Evolutionary conservation across 768 basidiomycete genomes (phyloP), one percentile per base, ranked within the genome.

Genomic region (Boletus sensibilis): DNA sequence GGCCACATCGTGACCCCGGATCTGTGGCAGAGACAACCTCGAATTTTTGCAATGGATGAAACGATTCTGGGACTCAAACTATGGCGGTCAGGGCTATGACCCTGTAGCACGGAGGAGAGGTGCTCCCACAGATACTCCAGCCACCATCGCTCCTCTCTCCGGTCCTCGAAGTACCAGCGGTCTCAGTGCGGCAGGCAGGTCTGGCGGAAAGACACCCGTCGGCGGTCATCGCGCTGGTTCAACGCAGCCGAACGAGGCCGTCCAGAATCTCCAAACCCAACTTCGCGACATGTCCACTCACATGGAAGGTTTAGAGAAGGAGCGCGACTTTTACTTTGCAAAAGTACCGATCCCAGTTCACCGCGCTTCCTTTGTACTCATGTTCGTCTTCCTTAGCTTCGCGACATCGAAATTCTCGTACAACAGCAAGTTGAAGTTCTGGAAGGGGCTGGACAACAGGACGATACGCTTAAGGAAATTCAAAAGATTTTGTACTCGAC

Each of bases 1-100:
- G 23, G 14, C 23, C 44, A 18, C 38, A 43, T 57, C 57, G 59
- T 73, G 54, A 66, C 53, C 18, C 18, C 20, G 23, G 46, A 48
- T 49, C 56, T 51, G 27, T 49, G 33, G 46, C 65, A 92, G 91
- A 74, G 97, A 98, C 74, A 99, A 99, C 73, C 87, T 99, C 63
- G 97, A 99, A 69, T 98, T 99, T 77, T 73, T 95, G 54, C 97
- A 99, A 74, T 99, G 96, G 96, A 82, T 92, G 66, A 94, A 94
- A 69, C 88, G 89, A 23, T 98, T 88, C 74, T 98, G 97, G 96
- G 94, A 98, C 65, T 74, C 83, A 27, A 93, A 95, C 78, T 94
- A 86, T 69, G 84, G 86, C 18, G 96, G 94, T 4, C 85, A 90
- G 55, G 84, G 79, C 7, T 98, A 98, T 68, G 94, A 98, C 69